Evolutionary conservation across 2,329 filamentous ascomycete species (phyloP).

Genomic region (Fulvia fulva): DNA sequence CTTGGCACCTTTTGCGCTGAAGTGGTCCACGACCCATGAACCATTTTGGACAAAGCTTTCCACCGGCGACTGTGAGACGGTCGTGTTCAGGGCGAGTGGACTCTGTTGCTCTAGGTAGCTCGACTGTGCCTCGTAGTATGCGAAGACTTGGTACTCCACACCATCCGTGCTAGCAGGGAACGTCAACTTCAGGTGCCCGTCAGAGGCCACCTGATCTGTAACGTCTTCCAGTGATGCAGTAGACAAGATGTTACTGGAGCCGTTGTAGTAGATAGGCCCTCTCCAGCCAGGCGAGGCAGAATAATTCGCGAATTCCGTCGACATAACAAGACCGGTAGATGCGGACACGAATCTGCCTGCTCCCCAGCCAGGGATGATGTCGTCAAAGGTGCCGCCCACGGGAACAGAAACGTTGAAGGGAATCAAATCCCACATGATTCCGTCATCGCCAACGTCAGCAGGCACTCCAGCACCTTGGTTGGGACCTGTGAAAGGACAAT

Average conservation of each 20-base stretch:
- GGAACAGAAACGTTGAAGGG: constrained; percentile 32
- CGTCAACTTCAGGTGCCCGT: constrained; percentile 24
- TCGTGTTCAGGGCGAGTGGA: constrained; percentile 24
- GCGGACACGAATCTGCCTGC: constrained; percentile 29
- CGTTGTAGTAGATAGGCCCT: constrained; percentile 19
- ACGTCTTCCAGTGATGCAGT: constrained; percentile 28
- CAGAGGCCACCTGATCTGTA: constrained; percentile 24
- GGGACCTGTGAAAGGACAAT: constrained; percentile 26
- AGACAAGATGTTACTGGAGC: constrained; percentile 24
- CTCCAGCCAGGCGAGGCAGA: constrained; percentile 10
- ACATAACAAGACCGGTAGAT: constrained; percentile 15
- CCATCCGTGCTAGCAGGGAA: constrained; percentile 23
- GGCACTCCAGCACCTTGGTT: constrained; percentile 49
- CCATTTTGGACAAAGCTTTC: constrained; percentile 31
- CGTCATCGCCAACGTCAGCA: constrained; percentile 31
- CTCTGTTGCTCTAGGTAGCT: constrained; percentile 31
- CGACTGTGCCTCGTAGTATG: constrained; percentile 30
- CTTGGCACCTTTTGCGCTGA: constrained; percentile 28
- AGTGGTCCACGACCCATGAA: constrained; percentile 35
- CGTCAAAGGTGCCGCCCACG: constrained; percentile 29
- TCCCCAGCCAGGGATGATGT: constrained; percentile 39
- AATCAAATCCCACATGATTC: constrained; percentile 35
- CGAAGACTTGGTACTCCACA: constrained; percentile 28
- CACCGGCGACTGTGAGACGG: constrained; percentile 22
- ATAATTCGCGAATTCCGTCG: constrained; percentile 10